Evolutionary conservation across 1,284 basidiomycete species (phyloP), one percentile per base, ranked within the genome.

Genomic region (Termitomyces sp.): DNA sequence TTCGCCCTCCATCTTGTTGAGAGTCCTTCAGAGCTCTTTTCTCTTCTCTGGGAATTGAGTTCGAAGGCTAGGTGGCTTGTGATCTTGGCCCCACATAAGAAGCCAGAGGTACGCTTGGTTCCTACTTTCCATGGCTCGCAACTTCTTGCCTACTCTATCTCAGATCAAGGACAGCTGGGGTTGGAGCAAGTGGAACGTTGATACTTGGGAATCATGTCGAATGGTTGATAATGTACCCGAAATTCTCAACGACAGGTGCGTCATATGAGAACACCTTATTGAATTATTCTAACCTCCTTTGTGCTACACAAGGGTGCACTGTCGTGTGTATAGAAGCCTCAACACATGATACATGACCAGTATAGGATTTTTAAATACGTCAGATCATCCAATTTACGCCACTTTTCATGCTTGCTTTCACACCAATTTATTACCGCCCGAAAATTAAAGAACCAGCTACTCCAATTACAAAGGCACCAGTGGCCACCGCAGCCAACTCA

Each of bases 101-200:
- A 82, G 60, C 86, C 86, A 16, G 84, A 87, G 68, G 84, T 84
- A 58, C 26, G 21, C 28, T 37, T 30, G 35, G 42, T 31, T 24
- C 9, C 3, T n/a, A 24, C 3, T 10, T 46, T 11, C 40, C 11
- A 7, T 31, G 24, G 26, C 31, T 34, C 35, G 19, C 8, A 1
- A 44, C 7, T 30, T 31, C 13, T 30, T 14, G 14, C 13, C 9
- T 16, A 42, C 55, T 2, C 21, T 24, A 24, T 24, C 21, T 4
- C 47, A 87, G 84, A 82, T 88, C 59, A 88, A 87, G 66, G 77
- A 80, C 11, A 81, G 82, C 0, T 88, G 85, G 85, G 85, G 86
- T 10, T 89, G 84, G 84, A 64, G 67, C 9, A 79, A 85, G 57
- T 88, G 85, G 84, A 77, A 88, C 60, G 66, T 79, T 18, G 70